Base-by-base conservation (phyloP, 805 yeast genomes). In the Nakazawaea wyomingensis region DNA sequence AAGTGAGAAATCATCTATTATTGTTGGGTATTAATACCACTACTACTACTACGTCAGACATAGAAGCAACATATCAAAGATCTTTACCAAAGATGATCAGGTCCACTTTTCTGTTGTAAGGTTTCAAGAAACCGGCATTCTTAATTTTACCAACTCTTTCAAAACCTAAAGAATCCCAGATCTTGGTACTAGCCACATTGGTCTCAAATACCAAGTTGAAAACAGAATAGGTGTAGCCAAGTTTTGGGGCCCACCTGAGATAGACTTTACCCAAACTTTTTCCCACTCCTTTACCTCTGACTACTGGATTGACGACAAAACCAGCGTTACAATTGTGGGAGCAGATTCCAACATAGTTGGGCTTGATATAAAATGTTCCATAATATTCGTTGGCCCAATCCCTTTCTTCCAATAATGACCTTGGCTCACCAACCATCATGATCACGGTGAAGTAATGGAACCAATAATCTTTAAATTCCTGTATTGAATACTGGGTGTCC, bases 301-400 rank as follows among this genome's bases (percentile, higher is more conserved):
- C 64, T 0, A 49, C 49, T 7, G 69, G 67, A 46, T 74, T 74
- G 5, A 90, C 96, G 9, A 88, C 57, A 55, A 90, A 90, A 0
- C 95, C 96, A 0, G 81, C 96, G 58, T 90, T 90, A 54, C 96
- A 87, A 22, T 78, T 82, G 54, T 90, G 96, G 0, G 93, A 78
- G 49, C 91, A 82, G 45, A 96, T 73, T 7, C 95, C 96, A 2
- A 70, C 62, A 57, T 89, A 90, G 61, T 90, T 90, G 14, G 98
- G 96, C 55, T 85, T 88, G 53, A 89, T 69, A 59, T 82, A 85
- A 57, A 82, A 85, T 2, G 85, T 76, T 1, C 96, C 97, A 35
- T 87, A 57, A 47, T 80, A 74, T 5, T 52, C 49, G 0, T 65
- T 55, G 4, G 66, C 62, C 80, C 49, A 19, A 47, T 55, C 16